Evolutionary conservation across 169 alveolate genomes (phyloP).

Genomic region (Gregarina niphandrodes): DNA sequence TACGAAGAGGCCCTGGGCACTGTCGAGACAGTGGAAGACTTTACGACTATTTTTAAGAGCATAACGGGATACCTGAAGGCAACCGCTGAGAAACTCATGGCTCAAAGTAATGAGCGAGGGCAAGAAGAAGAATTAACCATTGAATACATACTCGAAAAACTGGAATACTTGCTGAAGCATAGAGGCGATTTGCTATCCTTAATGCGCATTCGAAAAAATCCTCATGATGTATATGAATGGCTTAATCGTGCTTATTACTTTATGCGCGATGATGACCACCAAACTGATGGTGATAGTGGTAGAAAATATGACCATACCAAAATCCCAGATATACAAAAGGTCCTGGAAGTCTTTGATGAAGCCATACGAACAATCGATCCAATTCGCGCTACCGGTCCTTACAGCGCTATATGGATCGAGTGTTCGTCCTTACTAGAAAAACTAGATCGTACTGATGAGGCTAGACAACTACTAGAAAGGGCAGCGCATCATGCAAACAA

Average conservation of each 20-base stretch:
- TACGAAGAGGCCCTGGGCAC: constrained; percentile 56
- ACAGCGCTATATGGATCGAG: too few species aligned
- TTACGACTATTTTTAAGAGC: constrained; percentile 50
- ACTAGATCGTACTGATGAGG: too few species aligned
- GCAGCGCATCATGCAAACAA: too few species aligned
- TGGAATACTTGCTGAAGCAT: constrained; percentile 37
- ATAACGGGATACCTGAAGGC: constrained; percentile 54
- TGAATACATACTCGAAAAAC: constrained; percentile 22
- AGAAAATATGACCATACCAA: too few species aligned
- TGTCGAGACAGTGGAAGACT: constrained; percentile 58
- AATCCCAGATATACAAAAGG: too few species aligned
- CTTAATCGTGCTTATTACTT: constrained; percentile 31
- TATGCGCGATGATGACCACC: too few species aligned
- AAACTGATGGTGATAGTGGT: too few species aligned
- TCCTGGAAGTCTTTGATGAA: too few species aligned
- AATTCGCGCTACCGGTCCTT: too few species aligned
- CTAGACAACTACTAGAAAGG: too few species aligned
- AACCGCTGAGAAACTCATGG: constrained; percentile 32
- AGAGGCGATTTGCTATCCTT: constrained; percentile 42
- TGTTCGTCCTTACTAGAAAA: too few species aligned
- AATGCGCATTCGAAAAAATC: constrained; percentile 53
- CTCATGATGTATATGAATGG: constrained; percentile 70
- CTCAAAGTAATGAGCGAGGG: constrained; percentile 7
- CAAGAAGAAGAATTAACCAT: constrained; percentile 25
- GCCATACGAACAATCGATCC: too few species aligned